phyloP scores from a whole-genome alignment of 139 green algal genomes.

The Micractinium conductrix region DNA sequence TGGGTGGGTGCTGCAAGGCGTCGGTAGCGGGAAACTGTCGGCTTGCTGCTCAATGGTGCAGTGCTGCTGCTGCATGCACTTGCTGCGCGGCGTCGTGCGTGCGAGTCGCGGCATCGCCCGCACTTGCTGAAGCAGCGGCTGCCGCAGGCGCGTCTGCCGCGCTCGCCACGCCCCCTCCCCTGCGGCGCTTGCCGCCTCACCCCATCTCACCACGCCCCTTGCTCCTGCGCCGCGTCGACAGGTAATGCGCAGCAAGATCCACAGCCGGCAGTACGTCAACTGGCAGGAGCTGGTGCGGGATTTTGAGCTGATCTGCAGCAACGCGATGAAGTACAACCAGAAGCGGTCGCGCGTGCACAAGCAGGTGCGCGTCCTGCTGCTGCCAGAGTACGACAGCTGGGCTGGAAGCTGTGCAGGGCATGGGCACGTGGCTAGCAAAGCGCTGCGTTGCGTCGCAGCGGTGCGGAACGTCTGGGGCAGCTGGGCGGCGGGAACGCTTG shows the following conservation, averaged over 20 bases:
- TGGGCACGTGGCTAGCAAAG: no score
- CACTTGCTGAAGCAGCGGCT: background rate
- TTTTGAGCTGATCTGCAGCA: conserved; percentile 77
- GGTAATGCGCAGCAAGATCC: conserved; percentile 63
- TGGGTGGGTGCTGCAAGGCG: conserved; percentile 18
- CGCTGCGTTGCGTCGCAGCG: no score
- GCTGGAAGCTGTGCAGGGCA: no score
- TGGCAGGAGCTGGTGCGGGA: conserved; percentile 66
- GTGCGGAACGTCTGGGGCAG: no score
- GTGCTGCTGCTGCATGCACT: background rate
- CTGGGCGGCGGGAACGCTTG: no score
- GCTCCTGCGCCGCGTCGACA: conserved; percentile 9
- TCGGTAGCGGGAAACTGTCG: background rate
- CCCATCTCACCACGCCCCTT: background rate
- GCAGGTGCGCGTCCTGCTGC: conserved; percentile 37
- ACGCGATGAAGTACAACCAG: conserved; percentile 76
- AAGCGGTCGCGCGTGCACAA: conserved; percentile 64
- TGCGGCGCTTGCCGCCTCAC: background rate
- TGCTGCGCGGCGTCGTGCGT: background rate
- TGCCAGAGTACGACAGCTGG: no score
- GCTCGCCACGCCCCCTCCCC: background rate
- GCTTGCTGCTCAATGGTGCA: background rate
- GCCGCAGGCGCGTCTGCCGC: background rate
- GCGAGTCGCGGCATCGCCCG: no score
- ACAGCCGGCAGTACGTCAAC: conserved; percentile 37